phyloP scores from a whole-genome alignment of 805 yeast genomes.

The Yamadazyma takamatsuzukensis region DNA sequence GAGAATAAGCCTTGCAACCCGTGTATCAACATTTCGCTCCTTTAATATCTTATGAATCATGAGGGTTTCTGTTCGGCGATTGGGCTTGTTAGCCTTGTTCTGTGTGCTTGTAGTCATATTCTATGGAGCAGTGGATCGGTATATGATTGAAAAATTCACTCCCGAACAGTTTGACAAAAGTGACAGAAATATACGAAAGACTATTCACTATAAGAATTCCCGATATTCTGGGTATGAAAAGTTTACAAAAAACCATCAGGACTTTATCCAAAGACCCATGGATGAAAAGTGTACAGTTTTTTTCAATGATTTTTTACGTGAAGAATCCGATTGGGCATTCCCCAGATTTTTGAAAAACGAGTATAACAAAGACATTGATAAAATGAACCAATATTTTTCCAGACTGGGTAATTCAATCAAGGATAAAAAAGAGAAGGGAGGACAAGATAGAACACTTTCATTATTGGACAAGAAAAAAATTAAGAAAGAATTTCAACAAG shows the following conservation, averaged over 20 bases:
- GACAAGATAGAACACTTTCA: not conserved
- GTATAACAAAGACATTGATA: constrained; percentile 13
- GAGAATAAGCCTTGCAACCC: too few species aligned
- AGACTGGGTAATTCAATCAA: constrained; percentile 1
- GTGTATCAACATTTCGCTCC: too few species aligned
- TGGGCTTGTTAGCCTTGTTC: not conserved
- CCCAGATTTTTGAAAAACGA: constrained; percentile 7
- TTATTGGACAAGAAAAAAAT: constrained; percentile 16
- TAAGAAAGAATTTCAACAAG: constrained; percentile 13
- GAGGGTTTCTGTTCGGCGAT: constrained; percentile 12
- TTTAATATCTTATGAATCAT: constrained; percentile 6
- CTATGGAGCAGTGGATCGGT: not conserved
- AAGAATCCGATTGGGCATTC: constrained; percentile 22
- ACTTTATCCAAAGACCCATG: constrained; percentile 11
- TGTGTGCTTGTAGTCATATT: not conserved
- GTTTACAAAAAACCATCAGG: constrained; percentile 9
- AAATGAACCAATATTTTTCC: constrained; percentile 9
- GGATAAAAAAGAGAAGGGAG: constrained; percentile 2
- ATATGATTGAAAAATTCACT: constrained; percentile 2
- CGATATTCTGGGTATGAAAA: constrained; percentile 17
- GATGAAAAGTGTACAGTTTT: constrained; percentile 22
- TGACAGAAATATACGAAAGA: constrained; percentile 12
- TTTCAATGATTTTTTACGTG: constrained; percentile 17
- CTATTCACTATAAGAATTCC: constrained; percentile 24
- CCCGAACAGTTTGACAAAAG: constrained; percentile 9